These are phyloP conservation scores for Phytophthora hybrid DNA, from an alignment of 352 stramenopile species.

Conservation along the genomic window DNA sequence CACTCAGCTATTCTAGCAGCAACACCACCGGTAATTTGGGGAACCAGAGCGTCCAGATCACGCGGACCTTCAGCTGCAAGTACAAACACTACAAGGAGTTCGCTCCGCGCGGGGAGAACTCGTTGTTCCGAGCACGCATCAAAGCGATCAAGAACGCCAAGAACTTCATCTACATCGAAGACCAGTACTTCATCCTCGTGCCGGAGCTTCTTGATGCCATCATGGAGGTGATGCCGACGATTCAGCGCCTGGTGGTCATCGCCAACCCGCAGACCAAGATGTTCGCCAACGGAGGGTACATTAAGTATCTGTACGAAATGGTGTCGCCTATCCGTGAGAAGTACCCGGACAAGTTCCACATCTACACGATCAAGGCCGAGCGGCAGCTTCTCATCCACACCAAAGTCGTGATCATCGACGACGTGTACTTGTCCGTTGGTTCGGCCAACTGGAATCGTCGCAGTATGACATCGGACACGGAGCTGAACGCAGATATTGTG, in stretches of 20 bases:
- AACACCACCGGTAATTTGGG: conserved; percentile 37
- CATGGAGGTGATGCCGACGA: conserved; percentile 51
- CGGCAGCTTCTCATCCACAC: conserved; percentile 58
- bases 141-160: conserved; percentile 39
- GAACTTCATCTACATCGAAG: conserved; percentile 40
- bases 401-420: conserved; percentile 65
- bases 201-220: conserved; percentile 33
- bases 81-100: conserved; percentile 33
- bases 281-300: conserved; percentile 41
- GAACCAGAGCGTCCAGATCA: conserved; percentile 33
- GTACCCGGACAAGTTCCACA: conserved; percentile 37
- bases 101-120: conserved; percentile 29
- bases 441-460: conserved; percentile 73
- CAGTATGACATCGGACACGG: conserved; percentile 58
- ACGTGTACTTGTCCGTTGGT: conserved; percentile 66
- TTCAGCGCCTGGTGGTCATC: conserved; percentile 62
- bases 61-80: conserved; percentile 35
- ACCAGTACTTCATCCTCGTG: conserved; percentile 36
- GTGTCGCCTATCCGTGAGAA: conserved; percentile 50
- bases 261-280: conserved; percentile 42
- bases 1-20: conserved; percentile 43
- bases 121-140: conserved; percentile 28
- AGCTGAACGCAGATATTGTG: conserved; percentile 65
- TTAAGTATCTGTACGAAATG: conserved; percentile 68
- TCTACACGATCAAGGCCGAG: conserved; percentile 48